Conservation (phyloP, 495 filamentous ascomycete genomes). For the Aspergillus conjunctus region DNA sequence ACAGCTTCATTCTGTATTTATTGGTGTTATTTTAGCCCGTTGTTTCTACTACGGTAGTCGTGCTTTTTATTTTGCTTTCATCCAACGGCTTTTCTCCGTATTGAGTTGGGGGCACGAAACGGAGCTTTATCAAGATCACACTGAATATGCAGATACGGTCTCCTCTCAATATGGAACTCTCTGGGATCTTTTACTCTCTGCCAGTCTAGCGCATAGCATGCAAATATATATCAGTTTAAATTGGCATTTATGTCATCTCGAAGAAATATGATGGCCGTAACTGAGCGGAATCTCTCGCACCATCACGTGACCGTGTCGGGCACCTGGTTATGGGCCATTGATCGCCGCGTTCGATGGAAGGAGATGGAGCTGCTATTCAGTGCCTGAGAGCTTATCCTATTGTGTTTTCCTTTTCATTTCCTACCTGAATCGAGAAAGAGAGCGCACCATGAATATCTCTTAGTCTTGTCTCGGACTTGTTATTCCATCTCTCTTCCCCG, state of each 20-base stretch:
- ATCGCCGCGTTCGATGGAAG: background rate
- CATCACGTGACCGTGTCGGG: background rate
- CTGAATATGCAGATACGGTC: background rate
- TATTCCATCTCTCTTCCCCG: too few relatives aligned
- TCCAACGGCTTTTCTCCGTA: background rate
- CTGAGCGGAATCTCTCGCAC: too few relatives aligned
- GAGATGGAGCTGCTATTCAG: background rate
- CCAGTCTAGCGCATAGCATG: too few relatives aligned
- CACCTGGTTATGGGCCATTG: background rate
- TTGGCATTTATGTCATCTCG: too few relatives aligned
- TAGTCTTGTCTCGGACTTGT: background rate
- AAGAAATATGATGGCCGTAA: too few relatives aligned
- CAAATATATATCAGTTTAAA: too few relatives aligned
- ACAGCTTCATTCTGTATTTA: constrained; percentile 16
- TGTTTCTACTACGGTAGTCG: constrained; percentile 7
- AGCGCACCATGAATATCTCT: background rate
- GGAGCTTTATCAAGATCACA: background rate
- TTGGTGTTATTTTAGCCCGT: constrained; percentile 16
- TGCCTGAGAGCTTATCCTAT: too few relatives aligned
- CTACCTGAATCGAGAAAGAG: too few relatives aligned
- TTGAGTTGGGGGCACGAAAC: background rate
- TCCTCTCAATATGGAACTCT: too few relatives aligned
- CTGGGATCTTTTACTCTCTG: too few relatives aligned
- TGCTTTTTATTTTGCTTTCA: background rate
- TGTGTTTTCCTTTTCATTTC: too few relatives aligned